phyloP scores from a whole-genome alignment of 2,329 filamentous ascomycete genomes.

The Colletotrichum tropicicola region DNA sequence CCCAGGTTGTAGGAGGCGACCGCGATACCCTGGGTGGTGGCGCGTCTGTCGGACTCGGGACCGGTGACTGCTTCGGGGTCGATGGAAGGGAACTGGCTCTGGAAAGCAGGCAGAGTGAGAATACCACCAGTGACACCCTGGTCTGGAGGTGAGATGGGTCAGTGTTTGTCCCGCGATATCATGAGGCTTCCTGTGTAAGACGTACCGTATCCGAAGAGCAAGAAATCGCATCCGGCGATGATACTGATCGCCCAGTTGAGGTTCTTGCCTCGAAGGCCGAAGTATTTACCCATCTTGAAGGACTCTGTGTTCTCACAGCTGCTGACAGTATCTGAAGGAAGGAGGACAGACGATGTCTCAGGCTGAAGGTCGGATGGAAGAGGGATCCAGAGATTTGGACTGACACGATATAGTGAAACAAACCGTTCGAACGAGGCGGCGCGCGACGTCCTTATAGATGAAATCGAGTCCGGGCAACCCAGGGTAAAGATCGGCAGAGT shows the following conservation, averaged over 20 bases:
- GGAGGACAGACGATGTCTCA: conserved; percentile 6
- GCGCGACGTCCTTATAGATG: conserved; percentile 29
- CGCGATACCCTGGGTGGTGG: conserved; percentile 62
- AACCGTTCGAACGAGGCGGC: neutral
- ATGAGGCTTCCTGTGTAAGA: neutral
- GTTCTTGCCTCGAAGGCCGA: conserved; percentile 71
- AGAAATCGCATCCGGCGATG: conserved; percentile 78
- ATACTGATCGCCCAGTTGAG: conserved; percentile 76
- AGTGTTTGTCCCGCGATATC: too few relatives aligned
- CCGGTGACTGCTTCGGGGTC: conserved; percentile 35
- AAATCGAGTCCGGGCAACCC: neutral
- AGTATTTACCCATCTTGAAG: conserved; percentile 52
- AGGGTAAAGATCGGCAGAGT: conserved; percentile 27
- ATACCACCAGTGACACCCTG: conserved; percentile 82
- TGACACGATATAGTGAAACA: neutral
- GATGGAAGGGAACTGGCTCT: conserved; percentile 54
- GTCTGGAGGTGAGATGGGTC: conserved; percentile 58
- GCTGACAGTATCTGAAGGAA: conserved; percentile 3
- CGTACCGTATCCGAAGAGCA: conserved; percentile 67
- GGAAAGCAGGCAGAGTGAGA: conserved; percentile 72
- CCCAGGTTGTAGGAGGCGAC: conserved; percentile 68
- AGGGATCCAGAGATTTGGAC: neutral
- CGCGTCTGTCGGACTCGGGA: conserved; percentile 49
- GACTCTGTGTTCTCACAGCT: conserved; percentile 17
- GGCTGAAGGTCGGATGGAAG: conserved; percentile 2